Evolutionary conservation across 208 protist genomes (phyloP), one percentile per base, ranked within the genome.

Genomic region (Leptomonas pyrrhocoris): DNA sequence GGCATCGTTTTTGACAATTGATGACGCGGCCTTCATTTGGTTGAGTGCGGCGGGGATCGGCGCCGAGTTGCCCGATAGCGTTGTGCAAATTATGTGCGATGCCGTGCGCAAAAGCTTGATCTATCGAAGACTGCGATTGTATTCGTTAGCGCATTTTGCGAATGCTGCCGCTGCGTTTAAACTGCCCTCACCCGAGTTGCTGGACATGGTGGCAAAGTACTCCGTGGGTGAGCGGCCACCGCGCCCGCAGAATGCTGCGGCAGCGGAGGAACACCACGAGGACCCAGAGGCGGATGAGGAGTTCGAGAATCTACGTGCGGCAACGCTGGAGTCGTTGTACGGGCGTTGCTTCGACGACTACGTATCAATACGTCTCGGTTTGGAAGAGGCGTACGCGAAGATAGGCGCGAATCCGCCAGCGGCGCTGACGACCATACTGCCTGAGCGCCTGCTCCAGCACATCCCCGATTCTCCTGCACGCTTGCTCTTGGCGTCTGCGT

Each of bases 151-250:
- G 9, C 45, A 42, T 0, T 55, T 94, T 31, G 64, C 74, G 15
- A 43, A 58, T 2, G 78, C 48, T 0, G 38, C 77, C n/a, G 58
- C 58, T 9, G 46, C 36, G 2, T 70, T 88, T 38, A 80, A 84
- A 58, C 64, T 74, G 23, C 80, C 72, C 16, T 76, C 78, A 1
- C 56, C 73, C 5, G 68, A 76, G 25, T 28, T 92, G 23, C 67
- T 94, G 23, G 42, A 75, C n/a, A 31, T 45, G 7, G 12, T 85
- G 48, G 76, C 81, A 30, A 82, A 88, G 56, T 85, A 79, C 58
- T 64, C 51, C 48, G 64, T 90, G n/a, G 86, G 86, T n/a, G 80
- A 80, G 48, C 81, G 84, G 25, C 84, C 78, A 25, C 68, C 80
- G 28, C 84, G 85, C 28, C 66, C 73, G n/a, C 30, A 57, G 8